These are phyloP conservation scores for Fusarium foetens DNA, from an alignment of 2,329 filamentous ascomycete species.

Conservation along the genomic window DNA sequence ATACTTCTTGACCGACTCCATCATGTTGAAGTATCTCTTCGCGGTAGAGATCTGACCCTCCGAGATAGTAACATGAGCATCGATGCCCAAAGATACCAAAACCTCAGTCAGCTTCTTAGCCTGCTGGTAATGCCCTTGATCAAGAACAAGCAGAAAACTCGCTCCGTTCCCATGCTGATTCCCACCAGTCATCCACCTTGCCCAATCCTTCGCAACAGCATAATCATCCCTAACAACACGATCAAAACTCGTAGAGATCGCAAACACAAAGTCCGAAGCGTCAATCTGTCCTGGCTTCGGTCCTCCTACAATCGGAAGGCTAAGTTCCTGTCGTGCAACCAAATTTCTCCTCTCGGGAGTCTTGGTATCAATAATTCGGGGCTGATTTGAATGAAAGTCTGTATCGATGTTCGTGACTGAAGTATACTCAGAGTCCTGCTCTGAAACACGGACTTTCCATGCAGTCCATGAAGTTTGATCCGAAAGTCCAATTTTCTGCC, in stretches of 20 bases:
- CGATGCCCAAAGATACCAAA: conserved; percentile 52
- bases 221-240: conserved; percentile 53
- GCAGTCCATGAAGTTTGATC: conserved; percentile 49
- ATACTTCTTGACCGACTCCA: conserved; percentile 48
- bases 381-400: conserved; percentile 47
- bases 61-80: conserved; percentile 50
- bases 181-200: conserved; percentile 58
- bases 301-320: conserved; percentile 49
- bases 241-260: conserved; percentile 56
- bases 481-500: conserved; percentile 43
- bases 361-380: conserved; percentile 44
- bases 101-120: conserved; percentile 45
- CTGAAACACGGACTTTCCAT: conserved; percentile 47
- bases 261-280: conserved; percentile 56
- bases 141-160: conserved; percentile 54
- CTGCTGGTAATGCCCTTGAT: conserved; percentile 51
- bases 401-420: conserved; percentile 46
- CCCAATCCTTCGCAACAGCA: conserved; percentile 55
- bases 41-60: conserved; percentile 48
- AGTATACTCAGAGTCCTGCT: conserved; percentile 42
- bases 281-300: conserved; percentile 49
- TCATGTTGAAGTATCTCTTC: conserved; percentile 53
- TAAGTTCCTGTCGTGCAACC: conserved; percentile 46
- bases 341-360: conserved; percentile 41
- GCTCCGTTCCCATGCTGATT: conserved; percentile 56